phyloP scores from a whole-genome alignment of 2,329 filamentous ascomycete genomes.

The Penicillium sp. region DNA sequence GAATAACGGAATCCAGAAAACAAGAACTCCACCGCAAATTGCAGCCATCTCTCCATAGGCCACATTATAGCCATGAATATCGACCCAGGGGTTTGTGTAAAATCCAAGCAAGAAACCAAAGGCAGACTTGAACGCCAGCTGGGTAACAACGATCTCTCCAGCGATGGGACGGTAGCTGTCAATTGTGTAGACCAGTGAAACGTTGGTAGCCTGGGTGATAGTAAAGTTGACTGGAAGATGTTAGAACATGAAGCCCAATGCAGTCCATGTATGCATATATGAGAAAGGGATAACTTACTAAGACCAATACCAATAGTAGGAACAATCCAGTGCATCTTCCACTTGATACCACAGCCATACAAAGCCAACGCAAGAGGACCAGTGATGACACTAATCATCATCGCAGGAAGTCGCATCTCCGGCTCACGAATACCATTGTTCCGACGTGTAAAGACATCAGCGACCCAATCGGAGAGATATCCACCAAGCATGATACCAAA shows the following conservation, averaged over 20 bases:
- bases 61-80: constrained; percentile 12
- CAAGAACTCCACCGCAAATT: constrained; percentile 11
- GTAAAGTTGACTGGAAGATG: constrained; percentile 11
- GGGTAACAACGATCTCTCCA: constrained; percentile 14
- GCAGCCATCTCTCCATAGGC: constrained; percentile 16
- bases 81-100: constrained; percentile 15
- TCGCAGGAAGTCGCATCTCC: constrained; percentile 30
- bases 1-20: constrained; percentile 13
- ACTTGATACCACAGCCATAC: constrained; percentile 14
- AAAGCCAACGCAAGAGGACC: constrained; percentile 11
- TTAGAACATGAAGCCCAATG: neutral
- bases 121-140: constrained; percentile 13
- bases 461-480: constrained; percentile 34
- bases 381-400: constrained; percentile 12
- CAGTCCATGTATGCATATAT: neutral
- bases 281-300: constrained; percentile 2
- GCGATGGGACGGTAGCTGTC: constrained; percentile 15
- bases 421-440: constrained; percentile 36
- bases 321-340: constrained; percentile 15
- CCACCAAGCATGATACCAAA: constrained; percentile 55
- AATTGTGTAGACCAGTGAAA: constrained; percentile 15
- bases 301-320: constrained; percentile 13
- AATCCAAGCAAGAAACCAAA: constrained; percentile 14
- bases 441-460: constrained; percentile 30
- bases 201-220: constrained; percentile 14